phyloP scores from a whole-genome alignment of 1,284 basidiomycete genomes.

The Papiliotrema flavescens region DNA sequence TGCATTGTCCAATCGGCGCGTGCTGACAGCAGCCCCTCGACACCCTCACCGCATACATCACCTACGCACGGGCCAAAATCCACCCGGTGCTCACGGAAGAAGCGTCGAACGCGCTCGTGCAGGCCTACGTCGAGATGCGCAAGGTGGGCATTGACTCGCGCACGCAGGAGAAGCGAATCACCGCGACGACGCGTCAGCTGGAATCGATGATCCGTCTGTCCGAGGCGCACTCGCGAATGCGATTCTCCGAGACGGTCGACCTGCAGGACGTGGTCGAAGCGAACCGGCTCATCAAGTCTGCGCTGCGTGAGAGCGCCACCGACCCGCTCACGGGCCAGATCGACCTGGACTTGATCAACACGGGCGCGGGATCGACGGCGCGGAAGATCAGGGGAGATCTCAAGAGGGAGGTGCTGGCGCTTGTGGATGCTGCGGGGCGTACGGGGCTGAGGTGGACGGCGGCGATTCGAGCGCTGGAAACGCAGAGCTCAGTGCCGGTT shows the following conservation, averaged over 20 bases:
- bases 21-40: constrained; percentile 65
- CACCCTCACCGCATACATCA: constrained; percentile 89
- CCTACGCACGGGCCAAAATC: constrained; percentile 84
- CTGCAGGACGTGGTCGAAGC: constrained; percentile 86
- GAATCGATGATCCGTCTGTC: constrained; percentile 97
- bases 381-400: constrained; percentile 78
- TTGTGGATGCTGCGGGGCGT: constrained; percentile 62
- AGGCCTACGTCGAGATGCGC: constrained; percentile 88
- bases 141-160: constrained; percentile 87
- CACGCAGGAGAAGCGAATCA: constrained; percentile 86
- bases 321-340: constrained; percentile 88
- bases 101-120: constrained; percentile 79
- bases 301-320: constrained; percentile 88
- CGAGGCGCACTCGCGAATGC: constrained; percentile 95
- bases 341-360: constrained; percentile 93
- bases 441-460: constrained; percentile 76
- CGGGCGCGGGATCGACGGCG: constrained; percentile 81
- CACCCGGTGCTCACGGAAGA: constrained; percentile 84
- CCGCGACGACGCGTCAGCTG: constrained; percentile 93
- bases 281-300: constrained; percentile 87
- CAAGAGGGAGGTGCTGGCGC: constrained; percentile 63
- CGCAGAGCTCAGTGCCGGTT: constrained; percentile 74
- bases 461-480: constrained; percentile 65
- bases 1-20: not conserved
- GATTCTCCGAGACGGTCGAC: constrained; percentile 79